phyloP scores from a whole-genome alignment of 1,139 yeast genomes.

The Protomyces inundatus region DNA sequence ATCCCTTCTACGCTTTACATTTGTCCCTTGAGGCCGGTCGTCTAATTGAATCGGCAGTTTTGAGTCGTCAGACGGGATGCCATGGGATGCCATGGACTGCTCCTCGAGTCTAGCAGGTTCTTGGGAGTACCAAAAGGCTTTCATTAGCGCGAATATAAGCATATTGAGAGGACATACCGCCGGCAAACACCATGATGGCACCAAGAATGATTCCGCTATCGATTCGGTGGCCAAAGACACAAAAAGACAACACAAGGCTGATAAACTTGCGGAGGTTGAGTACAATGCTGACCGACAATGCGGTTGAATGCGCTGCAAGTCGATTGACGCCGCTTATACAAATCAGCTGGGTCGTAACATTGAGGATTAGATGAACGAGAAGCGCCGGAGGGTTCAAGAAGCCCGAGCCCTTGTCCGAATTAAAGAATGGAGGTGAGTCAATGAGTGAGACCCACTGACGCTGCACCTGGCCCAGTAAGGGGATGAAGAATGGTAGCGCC shows the following conservation, averaged over 20 bases:
- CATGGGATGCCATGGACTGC: background rate
- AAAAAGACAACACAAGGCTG: conserved; percentile 53
- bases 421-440: conserved; percentile 26
- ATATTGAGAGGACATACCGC: background rate
- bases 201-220: conserved; percentile 41
- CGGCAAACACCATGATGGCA: conserved; percentile 41
- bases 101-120: background rate
- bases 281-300: conserved; percentile 58
- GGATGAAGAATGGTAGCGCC: conserved; percentile 52
- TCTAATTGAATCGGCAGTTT: conserved; percentile 1
- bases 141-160: background rate
- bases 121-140: conserved; percentile 15
- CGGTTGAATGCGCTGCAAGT: conserved; percentile 53
- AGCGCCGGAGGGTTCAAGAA: conserved; percentile 31
- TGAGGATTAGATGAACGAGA: conserved; percentile 41
- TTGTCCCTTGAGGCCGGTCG: background rate
- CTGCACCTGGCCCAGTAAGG: conserved; percentile 37
- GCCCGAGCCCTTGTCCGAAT: background rate
- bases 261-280: conserved; percentile 57
- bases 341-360: conserved; percentile 56
- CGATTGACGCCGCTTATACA: conserved; percentile 66
- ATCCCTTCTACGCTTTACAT: background rate
- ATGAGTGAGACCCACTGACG: conserved; percentile 33
- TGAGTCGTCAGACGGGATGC: background rate
- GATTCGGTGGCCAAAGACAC: conserved; percentile 42